A percentile compares a stretch with the other conserved stretches of the same genome.
phyloP scores from a whole-genome alignment of 2,329 filamentous ascomycete genomes.

The Phaeosphaeriaceae sp. region DNA sequence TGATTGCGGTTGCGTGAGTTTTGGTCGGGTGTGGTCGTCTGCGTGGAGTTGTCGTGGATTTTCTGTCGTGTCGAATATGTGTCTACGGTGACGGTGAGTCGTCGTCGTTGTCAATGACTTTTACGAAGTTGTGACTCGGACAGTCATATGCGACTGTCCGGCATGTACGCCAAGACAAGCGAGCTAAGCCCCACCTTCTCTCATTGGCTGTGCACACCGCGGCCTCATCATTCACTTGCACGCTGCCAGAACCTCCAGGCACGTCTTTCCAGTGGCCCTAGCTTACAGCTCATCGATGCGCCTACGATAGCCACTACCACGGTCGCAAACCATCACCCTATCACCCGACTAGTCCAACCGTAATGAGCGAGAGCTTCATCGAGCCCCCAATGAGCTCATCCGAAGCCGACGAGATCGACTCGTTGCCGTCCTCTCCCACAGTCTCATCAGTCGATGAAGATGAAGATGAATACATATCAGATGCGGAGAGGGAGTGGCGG shows the following conservation, averaged over 20 bases:
- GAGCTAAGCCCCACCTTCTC: constrained; percentile 30
- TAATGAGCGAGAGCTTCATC: constrained; percentile 48
- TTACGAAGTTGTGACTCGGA: constrained; percentile 26
- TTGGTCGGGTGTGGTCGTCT: constrained; percentile 7
- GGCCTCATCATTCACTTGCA: constrained; percentile 2
- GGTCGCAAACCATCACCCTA: not conserved
- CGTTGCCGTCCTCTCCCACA: constrained; percentile 60
- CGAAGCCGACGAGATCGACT: constrained; percentile 56
- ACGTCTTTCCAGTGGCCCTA: constrained; percentile 3
- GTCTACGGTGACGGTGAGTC: not conserved
- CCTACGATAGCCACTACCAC: constrained; percentile 21
- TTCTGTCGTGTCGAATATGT: constrained; percentile 2
- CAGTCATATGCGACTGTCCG: too few species aligned
- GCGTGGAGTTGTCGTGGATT: not conserved
- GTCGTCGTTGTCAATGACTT: constrained; percentile 5
- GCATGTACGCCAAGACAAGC: constrained; percentile 15
- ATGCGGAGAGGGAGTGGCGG: constrained; percentile 95
- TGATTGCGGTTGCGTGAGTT: constrained; percentile 53
- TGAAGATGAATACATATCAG: constrained; percentile 70
- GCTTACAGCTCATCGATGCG: constrained; percentile 21
- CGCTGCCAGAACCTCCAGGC: not conserved
- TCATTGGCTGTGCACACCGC: constrained; percentile 31
- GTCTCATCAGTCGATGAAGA: constrained; percentile 60
- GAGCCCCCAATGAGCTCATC: constrained; percentile 38
- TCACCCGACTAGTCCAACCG: not conserved